Conservation (phyloP, 2,329 filamentous ascomycete species). For the Epichloe festucae region DNA sequence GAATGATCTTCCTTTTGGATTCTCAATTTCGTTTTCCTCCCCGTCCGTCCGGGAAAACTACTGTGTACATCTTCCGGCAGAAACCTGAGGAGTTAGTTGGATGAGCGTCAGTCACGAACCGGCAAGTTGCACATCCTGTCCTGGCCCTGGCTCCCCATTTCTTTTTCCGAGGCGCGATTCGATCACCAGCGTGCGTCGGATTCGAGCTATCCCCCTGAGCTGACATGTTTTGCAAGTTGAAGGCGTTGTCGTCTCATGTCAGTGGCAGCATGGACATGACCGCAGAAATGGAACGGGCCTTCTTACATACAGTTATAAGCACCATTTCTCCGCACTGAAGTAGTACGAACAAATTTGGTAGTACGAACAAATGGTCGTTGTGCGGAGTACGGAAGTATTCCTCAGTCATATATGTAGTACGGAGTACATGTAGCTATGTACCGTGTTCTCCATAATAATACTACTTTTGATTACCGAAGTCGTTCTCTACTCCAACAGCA, state of each 20-base stretch:
- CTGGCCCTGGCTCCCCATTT: not conserved
- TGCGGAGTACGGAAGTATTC: not conserved
- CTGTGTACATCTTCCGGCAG: not conserved
- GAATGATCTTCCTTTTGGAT: not conserved
- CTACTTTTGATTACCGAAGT: too few relatives aligned
- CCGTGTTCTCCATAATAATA: too few relatives aligned
- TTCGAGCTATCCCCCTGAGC: not conserved
- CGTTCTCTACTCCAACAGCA: too few relatives aligned
- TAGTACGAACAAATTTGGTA: too few relatives aligned
- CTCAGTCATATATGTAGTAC: too few relatives aligned
- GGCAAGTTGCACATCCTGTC: not conserved
- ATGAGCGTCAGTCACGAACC: not conserved
- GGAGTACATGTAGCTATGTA: too few relatives aligned
- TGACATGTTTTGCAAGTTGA: not conserved
- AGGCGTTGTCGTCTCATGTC: not conserved
- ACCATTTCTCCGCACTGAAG: not conserved
- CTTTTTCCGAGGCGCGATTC: not conserved
- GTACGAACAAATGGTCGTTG: not conserved
- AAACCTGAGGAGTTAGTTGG: not conserved
- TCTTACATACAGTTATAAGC: not conserved
- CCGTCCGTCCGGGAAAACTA: too few relatives aligned
- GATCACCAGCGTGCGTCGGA: not conserved
- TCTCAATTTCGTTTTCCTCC: not conserved
- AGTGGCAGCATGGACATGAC: not conserved
- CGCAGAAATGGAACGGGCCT: not conserved